phyloP scores from a whole-genome alignment of 2,329 filamentous ascomycete genomes.

The Diaporthe sp. region DNA sequence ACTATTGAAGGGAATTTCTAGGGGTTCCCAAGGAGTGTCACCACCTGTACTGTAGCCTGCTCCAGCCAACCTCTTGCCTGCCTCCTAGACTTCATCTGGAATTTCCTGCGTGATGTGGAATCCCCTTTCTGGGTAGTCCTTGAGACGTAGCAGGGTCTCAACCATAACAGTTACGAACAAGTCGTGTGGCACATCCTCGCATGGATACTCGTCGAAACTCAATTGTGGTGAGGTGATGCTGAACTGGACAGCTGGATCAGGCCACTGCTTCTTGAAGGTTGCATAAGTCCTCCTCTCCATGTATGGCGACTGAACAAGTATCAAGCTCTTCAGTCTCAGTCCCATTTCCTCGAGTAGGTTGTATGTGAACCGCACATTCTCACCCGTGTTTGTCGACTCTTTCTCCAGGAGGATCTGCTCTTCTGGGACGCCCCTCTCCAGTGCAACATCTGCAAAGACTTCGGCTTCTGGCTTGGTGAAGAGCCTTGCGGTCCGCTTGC shows the following conservation, averaged over 20 bases:
- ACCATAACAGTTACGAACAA: neutral
- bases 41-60: neutral
- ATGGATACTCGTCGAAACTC: neutral
- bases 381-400: neutral
- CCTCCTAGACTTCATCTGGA: neutral
- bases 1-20: neutral
- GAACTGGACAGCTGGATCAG: neutral
- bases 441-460: neutral
- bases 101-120: neutral
- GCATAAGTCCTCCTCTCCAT: slow-evolving; percentile 5
- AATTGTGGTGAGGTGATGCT: slow-evolving; percentile 1
- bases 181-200: neutral
- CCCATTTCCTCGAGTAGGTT: neutral
- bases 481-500: neutral
- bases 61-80: neutral
- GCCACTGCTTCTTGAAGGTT: slow-evolving; percentile 6
- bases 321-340: neutral
- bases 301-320: neutral
- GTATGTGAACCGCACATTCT: slow-evolving; percentile 3
- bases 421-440: neutral
- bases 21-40: neutral
- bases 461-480: neutral
- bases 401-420: neutral
- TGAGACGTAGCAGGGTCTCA: neutral
- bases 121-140: neutral